These are phyloP conservation scores for Paramecium primaurelia DNA, from an alignment of 73 alveolate genomes.

Conservation along the genomic window DNA sequence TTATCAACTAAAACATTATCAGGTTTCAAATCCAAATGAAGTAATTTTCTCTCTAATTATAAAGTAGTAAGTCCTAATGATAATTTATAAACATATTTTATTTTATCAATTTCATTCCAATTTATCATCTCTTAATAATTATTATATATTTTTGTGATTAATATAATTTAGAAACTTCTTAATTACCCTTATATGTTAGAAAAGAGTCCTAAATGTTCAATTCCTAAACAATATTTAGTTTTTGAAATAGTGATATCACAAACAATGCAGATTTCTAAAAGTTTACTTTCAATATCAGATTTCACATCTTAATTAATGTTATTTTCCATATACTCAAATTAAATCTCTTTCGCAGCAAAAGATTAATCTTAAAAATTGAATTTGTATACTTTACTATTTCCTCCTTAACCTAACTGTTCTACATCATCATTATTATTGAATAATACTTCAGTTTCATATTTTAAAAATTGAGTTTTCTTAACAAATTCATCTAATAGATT, in stretches of 20 bases:
- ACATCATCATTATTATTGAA: background rate
- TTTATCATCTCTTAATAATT: background rate
- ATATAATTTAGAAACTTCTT: background rate
- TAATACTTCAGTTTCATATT: background rate
- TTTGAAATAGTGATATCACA: background rate
- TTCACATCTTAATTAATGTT: background rate
- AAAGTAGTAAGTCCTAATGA: background rate
- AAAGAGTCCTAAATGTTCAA: background rate
- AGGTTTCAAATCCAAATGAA: background rate
- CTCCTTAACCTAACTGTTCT: background rate
- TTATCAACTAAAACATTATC: constrained; percentile 1
- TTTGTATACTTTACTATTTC: background rate
- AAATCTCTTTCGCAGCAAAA: background rate
- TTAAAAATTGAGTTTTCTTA: background rate
- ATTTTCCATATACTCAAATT: background rate
- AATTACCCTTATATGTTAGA: background rate
- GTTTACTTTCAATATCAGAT: background rate
- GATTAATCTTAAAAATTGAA: background rate
- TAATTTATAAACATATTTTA: background rate
- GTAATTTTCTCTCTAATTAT: background rate
- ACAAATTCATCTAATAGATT: background rate
- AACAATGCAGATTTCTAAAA: background rate
- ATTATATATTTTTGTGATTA: background rate
- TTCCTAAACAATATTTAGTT: background rate
- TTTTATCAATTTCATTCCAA: background rate